These are phyloP conservation scores for Rhododendron henanense DNA, from an alignment of 148 eudicot species.

Conservation along the genomic window DNA sequence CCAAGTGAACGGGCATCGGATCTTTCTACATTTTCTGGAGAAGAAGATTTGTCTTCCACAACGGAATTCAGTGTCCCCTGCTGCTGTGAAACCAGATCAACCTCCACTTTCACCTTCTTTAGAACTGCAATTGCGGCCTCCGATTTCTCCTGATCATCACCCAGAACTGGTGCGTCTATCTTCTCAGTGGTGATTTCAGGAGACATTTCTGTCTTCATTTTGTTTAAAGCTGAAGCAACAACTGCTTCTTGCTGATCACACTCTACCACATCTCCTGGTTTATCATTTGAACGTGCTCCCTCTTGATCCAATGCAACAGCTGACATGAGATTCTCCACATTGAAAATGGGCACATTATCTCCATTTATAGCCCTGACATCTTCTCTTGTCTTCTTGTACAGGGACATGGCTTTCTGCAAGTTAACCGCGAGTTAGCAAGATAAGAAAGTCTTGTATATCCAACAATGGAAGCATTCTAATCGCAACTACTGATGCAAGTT, in stretches of 20 bases:
- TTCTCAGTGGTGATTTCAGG: not conserved
- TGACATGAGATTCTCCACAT: not conserved
- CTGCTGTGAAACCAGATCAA: slow-evolving; percentile 21
- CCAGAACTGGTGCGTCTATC: not conserved
- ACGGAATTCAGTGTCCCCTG: slow-evolving; percentile 6
- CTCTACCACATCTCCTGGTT: slow-evolving; percentile 7
- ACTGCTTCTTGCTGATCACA: slow-evolving; percentile 19
- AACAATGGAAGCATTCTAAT: not conserved
- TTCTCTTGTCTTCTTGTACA: slow-evolving; percentile 35
- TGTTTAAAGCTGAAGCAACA: slow-evolving; percentile 9
- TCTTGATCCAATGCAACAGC: slow-evolving; percentile 7
- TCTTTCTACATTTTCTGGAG: slow-evolving; percentile 5
- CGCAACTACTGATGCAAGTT: not conserved
- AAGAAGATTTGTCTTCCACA: slow-evolving; percentile 10
- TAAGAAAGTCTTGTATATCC: not conserved
- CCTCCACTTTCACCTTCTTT: slow-evolving; percentile 24
- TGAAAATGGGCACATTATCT: slow-evolving; percentile 12
- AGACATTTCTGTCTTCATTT: slow-evolving; percentile 17
- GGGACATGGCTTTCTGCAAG: slow-evolving; percentile 55
- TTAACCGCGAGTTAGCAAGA: not conserved
- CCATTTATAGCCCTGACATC: slow-evolving; percentile 13
- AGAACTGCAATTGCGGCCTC: not conserved
- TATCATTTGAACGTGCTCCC: slow-evolving; percentile 6
- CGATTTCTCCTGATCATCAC: slow-evolving; percentile 6
- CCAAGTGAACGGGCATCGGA: slow-evolving; percentile 15